Conservation (phyloP, 2,329 filamentous ascomycete species). For the Fusarium circinatum region DNA sequence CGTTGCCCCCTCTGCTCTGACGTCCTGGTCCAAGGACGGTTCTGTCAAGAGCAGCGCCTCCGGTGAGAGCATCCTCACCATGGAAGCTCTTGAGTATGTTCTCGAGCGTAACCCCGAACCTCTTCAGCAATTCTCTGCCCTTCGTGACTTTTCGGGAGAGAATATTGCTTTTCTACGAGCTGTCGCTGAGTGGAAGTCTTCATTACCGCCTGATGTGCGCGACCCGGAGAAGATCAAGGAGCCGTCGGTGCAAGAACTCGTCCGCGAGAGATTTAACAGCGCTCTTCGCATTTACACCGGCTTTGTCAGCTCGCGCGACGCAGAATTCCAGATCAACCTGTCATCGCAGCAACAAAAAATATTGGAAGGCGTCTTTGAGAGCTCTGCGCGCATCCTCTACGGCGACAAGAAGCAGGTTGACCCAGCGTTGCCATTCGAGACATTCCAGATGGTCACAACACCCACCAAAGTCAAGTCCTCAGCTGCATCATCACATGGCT, state of each 20-base stretch:
- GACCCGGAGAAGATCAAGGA: slow-evolving; percentile 39
- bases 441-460: slow-evolving; percentile 33
- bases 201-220: slow-evolving; percentile 40
- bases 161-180: slow-evolving; percentile 72
- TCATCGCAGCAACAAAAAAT: slow-evolving; percentile 64
- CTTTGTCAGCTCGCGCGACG: slow-evolving; percentile 49
- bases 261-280: slow-evolving; percentile 67
- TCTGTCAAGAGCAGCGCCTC: slow-evolving; percentile 48
- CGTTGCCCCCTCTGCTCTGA: slow-evolving; percentile 49
- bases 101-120: slow-evolving; percentile 68
- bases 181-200: slow-evolving; percentile 58
- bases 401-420: slow-evolving; percentile 53
- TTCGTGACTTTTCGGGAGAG: slow-evolving; percentile 75
- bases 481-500: slow-evolving; percentile 29
- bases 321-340: slow-evolving; percentile 75
- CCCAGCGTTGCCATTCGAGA: slow-evolving; percentile 57
- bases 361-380: slow-evolving; percentile 67
- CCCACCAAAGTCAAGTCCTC: slow-evolving; percentile 38
- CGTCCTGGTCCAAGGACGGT: slow-evolving; percentile 49
- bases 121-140: slow-evolving; percentile 71
- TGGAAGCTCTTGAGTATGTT: slow-evolving; percentile 60
- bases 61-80: slow-evolving; percentile 51
- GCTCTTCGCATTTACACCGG: slow-evolving; percentile 55
- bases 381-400: slow-evolving; percentile 58
- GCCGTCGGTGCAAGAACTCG: slow-evolving; percentile 45